These are phyloP conservation scores for Sphagnurus paluster DNA, from an alignment of 1,284 basidiomycete species.

Conservation along the genomic window DNA sequence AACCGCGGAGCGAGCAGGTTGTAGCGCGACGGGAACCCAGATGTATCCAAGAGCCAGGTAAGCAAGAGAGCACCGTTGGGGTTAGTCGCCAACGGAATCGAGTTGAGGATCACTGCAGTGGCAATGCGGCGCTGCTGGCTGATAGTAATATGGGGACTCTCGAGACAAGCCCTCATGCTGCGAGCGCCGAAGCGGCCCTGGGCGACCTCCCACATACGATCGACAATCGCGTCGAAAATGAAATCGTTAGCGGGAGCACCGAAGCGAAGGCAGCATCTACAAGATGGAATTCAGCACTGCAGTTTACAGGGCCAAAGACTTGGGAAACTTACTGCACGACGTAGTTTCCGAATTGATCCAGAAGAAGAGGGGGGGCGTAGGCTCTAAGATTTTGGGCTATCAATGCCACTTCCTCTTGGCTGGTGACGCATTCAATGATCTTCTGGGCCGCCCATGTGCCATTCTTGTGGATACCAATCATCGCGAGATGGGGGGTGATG, in stretches of 20 bases:
- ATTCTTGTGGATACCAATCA: conserved; percentile 99
- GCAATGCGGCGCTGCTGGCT: conserved; percentile 95
- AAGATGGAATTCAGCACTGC: conserved; percentile 14
- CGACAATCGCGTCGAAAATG: conserved; percentile 97
- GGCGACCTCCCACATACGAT: conserved; percentile 97
- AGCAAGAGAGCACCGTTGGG: conserved; percentile 94
- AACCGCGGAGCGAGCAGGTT: conserved; percentile 92
- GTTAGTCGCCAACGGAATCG: conserved; percentile 96
- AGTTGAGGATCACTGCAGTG: conserved; percentile 93
- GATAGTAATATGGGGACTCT: conserved; percentile 81
- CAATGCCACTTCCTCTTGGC: conserved; percentile 84
- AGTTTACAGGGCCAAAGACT: neutral
- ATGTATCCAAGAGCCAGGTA: conserved; percentile 96
- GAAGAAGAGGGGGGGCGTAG: conserved; percentile 90
- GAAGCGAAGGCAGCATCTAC: conserved; percentile 88
- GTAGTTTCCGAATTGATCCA: conserved; percentile 98
- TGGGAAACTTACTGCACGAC: conserved; percentile 79
- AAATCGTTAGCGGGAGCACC: conserved; percentile 89
- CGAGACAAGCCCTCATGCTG: conserved; percentile 96
- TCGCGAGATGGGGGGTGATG: conserved; percentile 91
- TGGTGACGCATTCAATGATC: conserved; percentile 94
- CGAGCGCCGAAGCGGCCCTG: conserved; percentile 97
- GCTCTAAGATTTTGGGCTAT: conserved; percentile 87
- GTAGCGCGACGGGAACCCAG: conserved; percentile 90
- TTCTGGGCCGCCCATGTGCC: conserved; percentile 99